These are phyloP conservation scores for Hsuehochloa calcarea DNA, from an alignment of 176 grass and related monocot species.

Conservation along the genomic window DNA sequence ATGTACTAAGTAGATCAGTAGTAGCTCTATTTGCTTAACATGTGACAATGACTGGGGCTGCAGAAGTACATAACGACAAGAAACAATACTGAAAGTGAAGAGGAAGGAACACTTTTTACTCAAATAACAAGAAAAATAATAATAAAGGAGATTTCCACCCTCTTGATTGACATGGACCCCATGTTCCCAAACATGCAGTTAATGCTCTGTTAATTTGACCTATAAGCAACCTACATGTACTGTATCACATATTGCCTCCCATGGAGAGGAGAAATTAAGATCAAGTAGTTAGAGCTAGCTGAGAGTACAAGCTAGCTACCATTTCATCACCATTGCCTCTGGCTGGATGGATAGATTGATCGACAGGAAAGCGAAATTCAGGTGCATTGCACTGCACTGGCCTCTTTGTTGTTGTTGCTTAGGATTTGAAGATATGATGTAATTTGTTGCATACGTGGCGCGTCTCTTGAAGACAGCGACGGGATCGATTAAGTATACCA, in stretches of 20 bases:
- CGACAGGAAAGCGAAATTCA: not conserved
- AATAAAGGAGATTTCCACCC: not conserved
- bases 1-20: not conserved
- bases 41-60: not conserved
- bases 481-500: slow-evolving; percentile 3
- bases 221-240: not conserved
- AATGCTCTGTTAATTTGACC: not conserved
- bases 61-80: not conserved
- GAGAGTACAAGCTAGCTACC: not conserved
- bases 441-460: not conserved
- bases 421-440: not conserved
- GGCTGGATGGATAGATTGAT: not conserved
- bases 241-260: not conserved
- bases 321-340: not conserved
- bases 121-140: not conserved
- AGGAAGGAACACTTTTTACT: not conserved
- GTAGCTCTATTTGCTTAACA: not conserved
- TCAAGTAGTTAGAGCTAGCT: not conserved
- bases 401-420: not conserved
- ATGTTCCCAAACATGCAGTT: not conserved
- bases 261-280: not conserved
- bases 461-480: not conserved
- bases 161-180: slow-evolving; percentile 20
- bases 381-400: not conserved
- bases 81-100: not conserved